Base-by-base conservation (phyloP, 2,329 filamentous ascomycete genomes). In the Colletotrichum nymphaeae region DNA sequence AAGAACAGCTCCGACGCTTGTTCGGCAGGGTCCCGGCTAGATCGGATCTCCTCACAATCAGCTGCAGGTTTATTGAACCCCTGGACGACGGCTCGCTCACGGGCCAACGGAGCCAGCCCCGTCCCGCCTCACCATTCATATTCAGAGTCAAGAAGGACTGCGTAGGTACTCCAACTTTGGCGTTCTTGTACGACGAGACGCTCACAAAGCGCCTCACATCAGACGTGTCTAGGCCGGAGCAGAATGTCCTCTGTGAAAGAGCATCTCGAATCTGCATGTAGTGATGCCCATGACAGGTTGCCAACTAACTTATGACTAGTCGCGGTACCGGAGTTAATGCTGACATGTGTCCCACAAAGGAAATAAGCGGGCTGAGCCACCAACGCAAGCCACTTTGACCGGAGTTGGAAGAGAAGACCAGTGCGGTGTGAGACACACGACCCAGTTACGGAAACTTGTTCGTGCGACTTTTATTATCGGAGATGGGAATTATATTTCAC, bases 11-110 rank as follows among this genome's bases (percentile, higher is more conserved):
- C 30, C 30, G 62, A 26, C 62, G 62, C 46, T n/a, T 64, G 14
- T 37, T 19, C 22, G n/a, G 49, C 32, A 55, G 22, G 28, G 30
- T 30, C n/a, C 62, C 22, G 49, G 62, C 49, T 19, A 37, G 30
- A 64, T 55, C 62, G 22, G 46, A 64, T 64, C 49, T 37, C 9
- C 49, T 37, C 62, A 52, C 19, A 52, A 63, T 12, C 59, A 22
- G 49, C 49, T 55, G 62, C 62, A 55, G 46, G 49, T 37, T 11
- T 55, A 8, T 8, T 52, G 49, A n/a, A 55, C n/a, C 62, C 62
- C 62, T 64, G 22, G 24, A 26, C 28, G 28, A 26, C 28, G 28
- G 37, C 35, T 37, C 49, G 19, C 30, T 52, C 12, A 53, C 28
- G 16, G 22, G 62, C 62, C 16, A 37, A 55, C 28, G 26, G 46